These are phyloP conservation scores for Aureobasidium musti DNA, from an alignment of 2,329 filamentous ascomycete genomes.

Conservation along the genomic window DNA sequence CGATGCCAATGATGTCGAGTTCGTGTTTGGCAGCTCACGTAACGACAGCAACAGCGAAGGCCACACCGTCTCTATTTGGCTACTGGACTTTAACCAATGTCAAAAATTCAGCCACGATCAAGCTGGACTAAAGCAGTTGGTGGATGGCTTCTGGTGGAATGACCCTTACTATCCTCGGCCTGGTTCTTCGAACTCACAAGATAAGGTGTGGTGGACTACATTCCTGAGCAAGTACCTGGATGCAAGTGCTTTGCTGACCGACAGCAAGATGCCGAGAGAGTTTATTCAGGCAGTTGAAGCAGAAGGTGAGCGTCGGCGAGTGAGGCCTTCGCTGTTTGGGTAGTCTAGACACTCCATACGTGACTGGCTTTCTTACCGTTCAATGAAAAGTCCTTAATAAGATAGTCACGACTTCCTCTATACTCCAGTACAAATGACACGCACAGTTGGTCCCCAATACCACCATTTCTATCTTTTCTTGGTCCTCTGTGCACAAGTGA, in stretches of 20 bases:
- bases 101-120: conserved; percentile 51
- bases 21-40: conserved; percentile 48
- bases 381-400: neutral
- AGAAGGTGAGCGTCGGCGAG: neutral
- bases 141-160: conserved; percentile 50
- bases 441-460: no score
- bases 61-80: conserved; percentile 33
- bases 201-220: neutral
- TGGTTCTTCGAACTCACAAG: neutral
- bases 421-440: no score
- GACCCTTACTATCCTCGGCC: conserved; percentile 55
- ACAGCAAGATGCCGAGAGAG: neutral
- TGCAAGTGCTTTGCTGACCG: neutral
- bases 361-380: neutral
- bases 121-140: conserved; percentile 47
- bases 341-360: neutral
- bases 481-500: no score
- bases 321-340: neutral
- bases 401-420: neutral
- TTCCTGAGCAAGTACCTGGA: conserved; percentile 7
- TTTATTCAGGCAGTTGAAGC: conserved; percentile 12
- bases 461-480: no score
- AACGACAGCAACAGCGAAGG: neutral
- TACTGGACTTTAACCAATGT: conserved; percentile 62
- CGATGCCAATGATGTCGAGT: conserved; percentile 58